A percentile compares a stretch with the other conserved stretches of the same genome.
These are phyloP conservation scores for Hyaloscypha finlandica DNA, from an alignment of 495 filamentous ascomycete genomes.

Conservation along the genomic window DNA sequence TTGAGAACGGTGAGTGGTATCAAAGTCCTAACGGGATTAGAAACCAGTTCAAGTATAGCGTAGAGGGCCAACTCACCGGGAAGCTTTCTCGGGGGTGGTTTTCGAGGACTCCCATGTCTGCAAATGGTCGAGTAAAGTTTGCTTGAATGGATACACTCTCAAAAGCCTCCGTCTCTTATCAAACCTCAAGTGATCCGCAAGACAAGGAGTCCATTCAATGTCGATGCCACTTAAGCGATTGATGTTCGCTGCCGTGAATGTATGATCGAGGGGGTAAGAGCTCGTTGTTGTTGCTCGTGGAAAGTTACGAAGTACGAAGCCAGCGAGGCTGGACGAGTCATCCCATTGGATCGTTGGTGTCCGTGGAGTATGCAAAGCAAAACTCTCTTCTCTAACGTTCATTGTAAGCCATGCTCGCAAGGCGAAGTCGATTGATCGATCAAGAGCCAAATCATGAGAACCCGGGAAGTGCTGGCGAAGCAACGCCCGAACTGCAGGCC, in stretches of 20 bases:
- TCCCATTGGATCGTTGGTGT: conserved; percentile 2
- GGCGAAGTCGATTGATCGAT: conserved; percentile 10
- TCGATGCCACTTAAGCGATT: conserved; percentile 10
- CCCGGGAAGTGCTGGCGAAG: too few species aligned
- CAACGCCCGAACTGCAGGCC: too few species aligned
- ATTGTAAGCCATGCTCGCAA: conserved; percentile 16
- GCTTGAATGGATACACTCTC: too few species aligned
- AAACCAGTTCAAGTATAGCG: too few species aligned
- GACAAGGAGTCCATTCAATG: conserved; percentile 8
- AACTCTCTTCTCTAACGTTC: conserved; percentile 2
- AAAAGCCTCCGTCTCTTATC: background rate
- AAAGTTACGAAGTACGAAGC: conserved; percentile 4
- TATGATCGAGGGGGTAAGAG: conserved; percentile 1
- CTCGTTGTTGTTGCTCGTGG: background rate
- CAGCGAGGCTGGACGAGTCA: background rate
- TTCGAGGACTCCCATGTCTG: too few species aligned
- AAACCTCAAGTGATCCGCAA: conserved; percentile 10
- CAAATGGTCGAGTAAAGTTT: too few species aligned
- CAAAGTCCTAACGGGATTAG: too few species aligned
- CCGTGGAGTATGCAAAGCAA: background rate
- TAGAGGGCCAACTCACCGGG: too few species aligned
- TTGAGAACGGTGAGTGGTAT: too few species aligned
- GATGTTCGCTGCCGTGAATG: conserved; percentile 12
- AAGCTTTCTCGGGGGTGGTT: too few species aligned
- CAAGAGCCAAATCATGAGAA: too few species aligned